Base-by-base conservation (phyloP, 2,329 filamentous ascomycete species). In the Penicillium olsonii region DNA sequence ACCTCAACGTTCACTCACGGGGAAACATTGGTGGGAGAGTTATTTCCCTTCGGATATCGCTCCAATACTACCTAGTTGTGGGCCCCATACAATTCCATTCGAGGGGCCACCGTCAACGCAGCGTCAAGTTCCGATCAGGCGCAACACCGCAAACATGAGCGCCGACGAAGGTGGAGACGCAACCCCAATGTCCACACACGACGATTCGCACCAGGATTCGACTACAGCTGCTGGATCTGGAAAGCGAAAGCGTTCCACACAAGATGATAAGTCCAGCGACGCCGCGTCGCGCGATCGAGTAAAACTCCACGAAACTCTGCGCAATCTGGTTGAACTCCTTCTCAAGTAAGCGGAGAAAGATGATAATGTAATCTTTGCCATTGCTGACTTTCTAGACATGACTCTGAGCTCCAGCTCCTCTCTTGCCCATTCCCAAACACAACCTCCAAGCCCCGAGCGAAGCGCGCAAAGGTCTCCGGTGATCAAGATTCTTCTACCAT, bases 331-430 rank as follows among this genome's bases (percentile, higher is more conserved):
- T 27, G 61, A 65, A 19, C 67, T 62, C 15, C 40, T 62, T 62
- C 19, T 59, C 57, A 50, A 68, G 61, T 63, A 64, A 65, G 70
- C 67, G n/a, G n/a, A n/a, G n/a, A n/a, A n/a, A n/a, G n/a, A n/a
- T n/a, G n/a, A n/a, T n/a, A n/a, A n/a, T n/a, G n/a, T n/a, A n/a
- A n/a, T n/a, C n/a, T n/a, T n/a, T n/a, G n/a, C n/a, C n/a, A n/a
- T 45, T 31, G 47, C 56, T 70, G 48, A 69, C 56, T 41, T 50
- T 40, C 50, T 48, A 77, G 74, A 48, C 68, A 72, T 55, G 73
- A 76, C 55, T 62, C 68, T n/a, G 71, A 72, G 38, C 67, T 75
- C n/a, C 68, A 70, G 24, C 64, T 76, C 42, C 64, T 76, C 12
- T 70, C 69, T 42, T 69, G 66, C 44, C 69, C 72, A 34, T 57